A percentile compares a stretch with the other conserved stretches of the same genome.
phyloP scores from a whole-genome alignment of 352 stramenopile species.

The Peronospora belbahrii region DNA sequence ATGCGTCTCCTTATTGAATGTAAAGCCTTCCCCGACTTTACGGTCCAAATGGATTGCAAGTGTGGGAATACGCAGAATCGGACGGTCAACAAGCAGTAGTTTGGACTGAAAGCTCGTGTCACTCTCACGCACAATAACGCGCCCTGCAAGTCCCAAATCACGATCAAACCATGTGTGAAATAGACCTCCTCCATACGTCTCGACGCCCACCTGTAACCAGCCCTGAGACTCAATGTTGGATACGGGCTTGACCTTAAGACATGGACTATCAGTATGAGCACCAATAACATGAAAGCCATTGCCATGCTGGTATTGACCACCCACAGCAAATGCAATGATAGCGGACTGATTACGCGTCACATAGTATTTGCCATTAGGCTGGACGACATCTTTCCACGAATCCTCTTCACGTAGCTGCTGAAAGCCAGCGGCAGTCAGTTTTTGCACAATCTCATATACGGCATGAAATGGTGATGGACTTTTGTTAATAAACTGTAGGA shows the following conservation, averaged over 20 bases:
- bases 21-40: slow-evolving; percentile 85
- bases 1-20: slow-evolving; percentile 96
- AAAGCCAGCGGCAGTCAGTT: slow-evolving; percentile 87
- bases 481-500: slow-evolving; percentile 92
- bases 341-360: slow-evolving; percentile 95
- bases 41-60: slow-evolving; percentile 96
- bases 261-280: slow-evolving; percentile 94
- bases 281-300: slow-evolving; percentile 95
- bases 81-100: slow-evolving; percentile 90
- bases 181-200: slow-evolving; percentile 88
- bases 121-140: slow-evolving; percentile 86
- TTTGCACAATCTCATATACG: slow-evolving; percentile 78
- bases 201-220: slow-evolving; percentile 76
- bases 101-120: slow-evolving; percentile 63
- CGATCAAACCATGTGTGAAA: slow-evolving; percentile 99
- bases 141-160: slow-evolving; percentile 90
- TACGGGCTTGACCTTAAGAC: slow-evolving; percentile 93
- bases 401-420: slow-evolving; percentile 85
- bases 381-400: slow-evolving; percentile 48
- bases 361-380: slow-evolving; percentile 93
- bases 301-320: slow-evolving; percentile 84
- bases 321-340: slow-evolving; percentile 93
- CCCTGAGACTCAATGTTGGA: slow-evolving; percentile 84
- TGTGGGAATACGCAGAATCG: slow-evolving; percentile 94
- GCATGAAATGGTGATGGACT: slow-evolving; percentile 92